A percentile compares a stretch with the other conserved stretches of the same genome.
Conservation (phyloP, 1,284 basidiomycete species). For the Paramarasmius palmivorus region DNA sequence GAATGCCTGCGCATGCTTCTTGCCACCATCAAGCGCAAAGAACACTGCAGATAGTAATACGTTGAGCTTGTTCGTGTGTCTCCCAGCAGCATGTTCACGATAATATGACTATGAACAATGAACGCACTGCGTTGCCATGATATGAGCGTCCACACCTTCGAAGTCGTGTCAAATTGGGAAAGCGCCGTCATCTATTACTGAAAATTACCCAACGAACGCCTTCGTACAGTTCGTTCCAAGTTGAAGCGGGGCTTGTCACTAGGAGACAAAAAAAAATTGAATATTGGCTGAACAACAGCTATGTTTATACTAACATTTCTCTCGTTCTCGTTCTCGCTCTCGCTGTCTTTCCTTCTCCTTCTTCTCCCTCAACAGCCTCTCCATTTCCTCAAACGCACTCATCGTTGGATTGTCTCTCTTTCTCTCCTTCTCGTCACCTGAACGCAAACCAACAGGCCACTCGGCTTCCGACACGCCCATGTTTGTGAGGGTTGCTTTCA, state of each 20-base stretch:
- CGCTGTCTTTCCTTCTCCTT: slow-evolving; percentile 19
- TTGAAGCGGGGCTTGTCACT: slow-evolving; percentile 3
- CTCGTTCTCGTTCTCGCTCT: no score
- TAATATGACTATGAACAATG: no score
- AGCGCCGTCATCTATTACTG: slow-evolving; percentile 30
- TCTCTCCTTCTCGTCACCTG: slow-evolving; percentile 16
- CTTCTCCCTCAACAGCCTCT: slow-evolving; percentile 51
- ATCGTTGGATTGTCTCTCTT: slow-evolving; percentile 36
- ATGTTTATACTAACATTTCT: neutral
- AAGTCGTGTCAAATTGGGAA: no score
- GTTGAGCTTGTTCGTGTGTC: no score
- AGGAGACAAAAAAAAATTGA: neutral
- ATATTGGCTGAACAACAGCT: neutral
- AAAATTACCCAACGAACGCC: slow-evolving; percentile 41
- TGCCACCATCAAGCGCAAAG: no score
- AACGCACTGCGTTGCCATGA: no score
- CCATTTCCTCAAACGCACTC: slow-evolving; percentile 69
- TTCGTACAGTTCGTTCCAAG: slow-evolving; percentile 32
- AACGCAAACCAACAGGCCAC: slow-evolving; percentile 61
- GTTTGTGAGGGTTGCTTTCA: slow-evolving; percentile 51
- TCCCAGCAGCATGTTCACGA: no score
- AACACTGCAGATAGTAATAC: no score
- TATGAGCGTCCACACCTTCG: no score
- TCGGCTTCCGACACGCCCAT: slow-evolving; percentile 54
- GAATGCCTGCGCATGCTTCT: no score